Percentiles rank a stretch among this genome's conserved stretches.
phyloP scores from a whole-genome alignment of 1,139 yeast species.

The Nakaseomyces delphensis region DNA sequence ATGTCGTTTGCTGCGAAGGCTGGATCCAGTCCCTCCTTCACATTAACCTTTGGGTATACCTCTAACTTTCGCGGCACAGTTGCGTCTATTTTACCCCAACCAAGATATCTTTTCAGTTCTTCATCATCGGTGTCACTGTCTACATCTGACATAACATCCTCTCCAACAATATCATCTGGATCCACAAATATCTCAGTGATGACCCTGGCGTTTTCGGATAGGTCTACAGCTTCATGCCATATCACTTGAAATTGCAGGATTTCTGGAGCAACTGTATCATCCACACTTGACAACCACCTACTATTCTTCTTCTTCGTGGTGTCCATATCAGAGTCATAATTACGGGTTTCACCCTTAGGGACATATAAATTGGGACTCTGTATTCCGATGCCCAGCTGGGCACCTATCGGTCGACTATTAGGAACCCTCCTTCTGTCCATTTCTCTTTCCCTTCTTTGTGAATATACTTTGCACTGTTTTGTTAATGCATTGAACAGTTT shows the following conservation, averaged over 20 bases:
- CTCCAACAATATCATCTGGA: slow-evolving; percentile 1
- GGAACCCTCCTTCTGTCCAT: slow-evolving; percentile 18
- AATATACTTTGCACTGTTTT: too few species aligned
- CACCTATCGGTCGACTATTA: slow-evolving; percentile 20
- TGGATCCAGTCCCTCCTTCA: neutral
- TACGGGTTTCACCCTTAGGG: slow-evolving; percentile 5
- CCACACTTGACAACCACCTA: slow-evolving; percentile 30
- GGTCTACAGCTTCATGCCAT: neutral
- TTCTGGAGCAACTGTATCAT: slow-evolving; percentile 25
- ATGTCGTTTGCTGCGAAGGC: neutral
- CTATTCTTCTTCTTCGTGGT: slow-evolving; percentile 35
- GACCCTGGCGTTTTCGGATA: neutral
- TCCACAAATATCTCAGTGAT: neutral
- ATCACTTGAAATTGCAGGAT: slow-evolving; percentile 8
- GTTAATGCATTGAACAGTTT: too few species aligned
- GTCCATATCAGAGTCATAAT: neutral
- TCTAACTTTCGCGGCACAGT: neutral
- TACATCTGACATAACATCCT: slow-evolving; percentile 2
- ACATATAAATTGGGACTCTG: slow-evolving; percentile 19
- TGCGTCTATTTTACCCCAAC: neutral
- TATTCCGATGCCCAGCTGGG: slow-evolving; percentile 27
- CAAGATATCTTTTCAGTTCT: slow-evolving; percentile 1
- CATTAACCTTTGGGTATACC: neutral
- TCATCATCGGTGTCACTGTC: slow-evolving; percentile 7
- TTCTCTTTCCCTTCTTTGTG: too few species aligned